Conservation (phyloP, 176 grass and related monocot genomes). For the Panicum miliaceum region DNA sequence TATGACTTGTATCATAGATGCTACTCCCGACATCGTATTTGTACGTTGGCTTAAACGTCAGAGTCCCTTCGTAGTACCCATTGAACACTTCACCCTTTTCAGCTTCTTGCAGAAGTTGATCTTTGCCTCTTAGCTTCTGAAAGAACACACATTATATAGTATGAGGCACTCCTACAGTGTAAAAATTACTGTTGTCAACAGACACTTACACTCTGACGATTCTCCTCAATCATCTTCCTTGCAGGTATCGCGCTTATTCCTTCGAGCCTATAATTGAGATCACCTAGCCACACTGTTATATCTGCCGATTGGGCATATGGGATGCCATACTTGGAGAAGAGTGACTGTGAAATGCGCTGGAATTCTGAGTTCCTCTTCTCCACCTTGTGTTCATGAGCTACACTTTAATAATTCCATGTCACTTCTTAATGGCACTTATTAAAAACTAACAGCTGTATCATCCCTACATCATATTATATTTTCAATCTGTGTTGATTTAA, state of each 20-base stretch:
- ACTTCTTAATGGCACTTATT: background rate
- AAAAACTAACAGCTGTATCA: slow-evolving; percentile 13
- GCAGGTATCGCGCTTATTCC: slow-evolving; percentile 58
- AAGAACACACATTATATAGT: background rate
- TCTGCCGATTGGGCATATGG: slow-evolving; percentile 39
- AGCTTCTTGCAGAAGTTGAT: slow-evolving; percentile 72
- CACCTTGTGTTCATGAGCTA: slow-evolving; percentile 63
- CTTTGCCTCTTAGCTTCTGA: slow-evolving; percentile 60
- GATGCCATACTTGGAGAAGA: slow-evolving; percentile 53
- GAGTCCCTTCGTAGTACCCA: slow-evolving; percentile 64
- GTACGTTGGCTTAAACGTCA: slow-evolving; percentile 75
- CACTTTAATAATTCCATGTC: slow-evolving; percentile 20
- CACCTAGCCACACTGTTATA: slow-evolving; percentile 71
- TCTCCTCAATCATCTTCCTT: slow-evolving; percentile 58
- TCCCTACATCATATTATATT: background rate
- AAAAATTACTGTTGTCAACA: background rate
- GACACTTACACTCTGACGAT: slow-evolving; percentile 57
- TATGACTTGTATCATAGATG: slow-evolving; percentile 69
- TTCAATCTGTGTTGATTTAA: background rate
- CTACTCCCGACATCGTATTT: slow-evolving; percentile 65
- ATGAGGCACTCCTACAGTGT: background rate
- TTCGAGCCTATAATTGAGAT: slow-evolving; percentile 73
- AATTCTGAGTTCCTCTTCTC: slow-evolving; percentile 73
- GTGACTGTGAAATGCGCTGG: slow-evolving; percentile 55
- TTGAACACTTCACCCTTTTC: slow-evolving; percentile 71